A percentile compares a stretch with the other conserved stretches of the same genome.
These are phyloP conservation scores for Rhododendron molle DNA, from an alignment of 148 eudicot genomes.

Conservation along the genomic window DNA sequence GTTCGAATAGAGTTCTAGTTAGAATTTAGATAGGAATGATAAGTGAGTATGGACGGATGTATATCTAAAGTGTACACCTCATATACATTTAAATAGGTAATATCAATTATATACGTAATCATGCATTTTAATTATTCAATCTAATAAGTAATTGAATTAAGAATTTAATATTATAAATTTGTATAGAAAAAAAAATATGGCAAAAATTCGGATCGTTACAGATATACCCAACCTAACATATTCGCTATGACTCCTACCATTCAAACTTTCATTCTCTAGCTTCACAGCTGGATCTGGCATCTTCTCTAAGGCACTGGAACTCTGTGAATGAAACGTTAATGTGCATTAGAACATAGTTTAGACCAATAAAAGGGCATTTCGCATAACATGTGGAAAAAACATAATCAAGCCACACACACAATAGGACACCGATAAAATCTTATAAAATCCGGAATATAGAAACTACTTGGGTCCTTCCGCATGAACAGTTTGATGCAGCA, in stretches of 20 bases:
- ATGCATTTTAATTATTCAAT: too few relatives aligned
- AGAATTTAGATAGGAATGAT: too few relatives aligned
- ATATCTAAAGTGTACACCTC: too few relatives aligned
- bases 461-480: neutral
- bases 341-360: neutral
- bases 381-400: neutral
- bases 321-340: slow-evolving; percentile 10
- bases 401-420: neutral
- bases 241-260: slow-evolving; percentile 52
- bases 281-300: slow-evolving; percentile 46
- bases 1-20: too few relatives aligned
- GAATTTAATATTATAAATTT: too few relatives aligned
- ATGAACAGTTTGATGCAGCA: neutral
- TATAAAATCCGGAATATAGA: neutral
- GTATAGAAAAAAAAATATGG: too few relatives aligned
- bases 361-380: neutral
- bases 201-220: too few relatives aligned
- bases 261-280: slow-evolving; percentile 26
- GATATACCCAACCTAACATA: slow-evolving; percentile 64
- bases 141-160: too few relatives aligned
- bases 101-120: too few relatives aligned
- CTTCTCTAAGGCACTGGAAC: slow-evolving; percentile 25
- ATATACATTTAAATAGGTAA: too few relatives aligned
- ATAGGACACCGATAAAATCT: neutral
- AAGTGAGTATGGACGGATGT: too few relatives aligned